Evolutionary conservation across 2,329 filamentous ascomycete species (phyloP).

Genomic region (Paracorniculantispora psalliotae): DNA sequence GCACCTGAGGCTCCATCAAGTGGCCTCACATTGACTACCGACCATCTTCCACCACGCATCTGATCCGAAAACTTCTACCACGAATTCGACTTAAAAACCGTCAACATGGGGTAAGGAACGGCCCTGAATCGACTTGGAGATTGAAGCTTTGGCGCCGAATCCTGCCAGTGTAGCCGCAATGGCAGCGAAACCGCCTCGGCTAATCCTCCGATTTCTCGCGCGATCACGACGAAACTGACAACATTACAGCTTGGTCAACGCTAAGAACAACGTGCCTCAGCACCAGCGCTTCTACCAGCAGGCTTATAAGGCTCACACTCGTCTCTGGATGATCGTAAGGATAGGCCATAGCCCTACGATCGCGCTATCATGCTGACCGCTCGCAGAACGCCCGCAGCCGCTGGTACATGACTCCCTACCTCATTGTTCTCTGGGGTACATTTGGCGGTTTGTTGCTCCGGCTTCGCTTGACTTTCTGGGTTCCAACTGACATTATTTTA

Average conservation of each 20-base stretch:
- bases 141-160: background rate
- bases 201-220: constrained; percentile 9
- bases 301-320: constrained; percentile 62
- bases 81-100: constrained; percentile 17
- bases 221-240: constrained; percentile 25
- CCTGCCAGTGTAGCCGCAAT: background rate
- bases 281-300: constrained; percentile 72
- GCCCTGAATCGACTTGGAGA: background rate
- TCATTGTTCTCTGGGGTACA: constrained; percentile 57
- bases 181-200: constrained; percentile 1
- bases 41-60: constrained; percentile 18
- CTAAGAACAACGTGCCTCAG: constrained; percentile 70
- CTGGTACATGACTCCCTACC: constrained; percentile 63
- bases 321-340: constrained; percentile 74
- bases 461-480: background rate
- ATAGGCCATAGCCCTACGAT: constrained; percentile 22
- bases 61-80: constrained; percentile 13
- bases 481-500: constrained; percentile 26
- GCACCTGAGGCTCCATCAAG: constrained; percentile 19
- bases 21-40: constrained; percentile 12
- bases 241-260: constrained; percentile 54
- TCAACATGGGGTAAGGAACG: constrained; percentile 39
- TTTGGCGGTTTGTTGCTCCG: constrained; percentile 55
- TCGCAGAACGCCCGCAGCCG: constrained; percentile 59
- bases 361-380: constrained; percentile 10